Percentiles rank a stretch among this genome's conserved stretches.
These are phyloP conservation scores for Eremothecium gossypii DNA, from an alignment of 1,139 yeast species.

Conservation along the genomic window DNA sequence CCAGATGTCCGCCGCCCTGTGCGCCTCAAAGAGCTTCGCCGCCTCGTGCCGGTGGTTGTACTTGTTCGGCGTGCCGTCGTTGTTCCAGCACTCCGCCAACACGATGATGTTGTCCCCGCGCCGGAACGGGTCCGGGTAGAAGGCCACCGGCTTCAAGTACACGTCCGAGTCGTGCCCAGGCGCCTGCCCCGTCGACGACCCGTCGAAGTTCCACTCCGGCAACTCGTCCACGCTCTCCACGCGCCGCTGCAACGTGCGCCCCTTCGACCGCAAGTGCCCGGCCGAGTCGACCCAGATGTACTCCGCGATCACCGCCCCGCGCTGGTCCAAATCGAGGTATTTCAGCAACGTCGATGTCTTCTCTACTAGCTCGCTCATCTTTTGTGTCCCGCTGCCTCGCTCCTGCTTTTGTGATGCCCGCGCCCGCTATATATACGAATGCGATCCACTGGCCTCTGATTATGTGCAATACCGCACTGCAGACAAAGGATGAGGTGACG, in stretches of 20 bases:
- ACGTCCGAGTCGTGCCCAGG: slow-evolving; percentile 97
- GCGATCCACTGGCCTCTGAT: too few species aligned
- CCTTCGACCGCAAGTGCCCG: slow-evolving; percentile 88
- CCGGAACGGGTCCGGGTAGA: slow-evolving; percentile 94
- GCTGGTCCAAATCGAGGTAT: slow-evolving; percentile 76
- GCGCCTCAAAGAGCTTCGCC: slow-evolving; percentile 92
- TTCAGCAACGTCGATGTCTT: slow-evolving; percentile 71
- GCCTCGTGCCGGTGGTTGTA: slow-evolving; percentile 97
- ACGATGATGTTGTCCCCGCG: slow-evolving; percentile 95
- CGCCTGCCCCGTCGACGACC: slow-evolving; percentile 97
- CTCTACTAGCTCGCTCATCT: slow-evolving; percentile 44
- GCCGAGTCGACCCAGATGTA: slow-evolving; percentile 96
- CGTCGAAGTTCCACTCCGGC: slow-evolving; percentile 99
- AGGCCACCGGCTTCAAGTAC: slow-evolving; percentile 87
- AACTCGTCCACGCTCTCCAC: slow-evolving; percentile 73
- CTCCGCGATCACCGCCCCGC: slow-evolving; percentile 85
- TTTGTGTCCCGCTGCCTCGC: background rate
- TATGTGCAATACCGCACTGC: too few species aligned
- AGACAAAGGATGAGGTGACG: too few species aligned
- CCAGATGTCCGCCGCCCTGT: slow-evolving; percentile 80
- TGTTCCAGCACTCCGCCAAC: slow-evolving; percentile 94
- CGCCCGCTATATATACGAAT: too few species aligned
- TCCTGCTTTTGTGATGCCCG: too few species aligned
- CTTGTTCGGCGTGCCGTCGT: slow-evolving; percentile 98
- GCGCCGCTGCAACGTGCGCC: slow-evolving; percentile 68